Evolutionary conservation across 257 asterid species (phyloP), one percentile per base, ranked within the genome.

Genomic region (Verbena officinalis): DNA sequence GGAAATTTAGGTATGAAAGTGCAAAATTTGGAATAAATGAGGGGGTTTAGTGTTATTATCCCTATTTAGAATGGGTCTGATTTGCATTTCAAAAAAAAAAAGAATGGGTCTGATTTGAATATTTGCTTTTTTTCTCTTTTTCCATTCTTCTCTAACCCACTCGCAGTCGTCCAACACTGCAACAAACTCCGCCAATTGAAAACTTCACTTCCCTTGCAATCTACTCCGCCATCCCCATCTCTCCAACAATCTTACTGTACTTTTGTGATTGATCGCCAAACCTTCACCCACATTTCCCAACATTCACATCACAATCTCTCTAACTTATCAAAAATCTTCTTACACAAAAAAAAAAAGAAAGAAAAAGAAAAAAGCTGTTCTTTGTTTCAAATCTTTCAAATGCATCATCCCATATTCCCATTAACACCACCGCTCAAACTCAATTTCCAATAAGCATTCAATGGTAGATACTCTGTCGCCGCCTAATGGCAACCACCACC

Each of bases 391-490:
- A 56, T 54, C 20, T 24, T 63, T 55, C 65, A 58, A 68, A 46
- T 66, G 57, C 73, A 55, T 49, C 44, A 17, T 39, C 48, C 36
- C 73, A 55, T 49, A 34, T 13, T 39, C 48, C 36, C 39, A 51
- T 51, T 42, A 30, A 42, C 49, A 12, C 59, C 73, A 5, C 45
- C 54, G 5, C 17, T 23, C 62, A 36, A 21, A 33, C 69, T 54
- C 64, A 59, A 34, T 24, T 12, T 69, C 59, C 69, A 9, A 57
- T n/a, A 15, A 22, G 43, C 7, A 16, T 62, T 24, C 4, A 20
- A 39, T 82, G 88, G 62, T 69, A 77, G 88, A 82, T 66, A 60
- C 72, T 33, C 53, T 55, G 23, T 57, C 81, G 12, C 73, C 75
- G 43, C 62, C 49, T 54, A 62, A 65, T 59, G 77, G 48, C 64